Evolutionary conservation across 2,329 filamentous ascomycete genomes (phyloP).

Genomic region (Trichoderma aggressivum): DNA sequence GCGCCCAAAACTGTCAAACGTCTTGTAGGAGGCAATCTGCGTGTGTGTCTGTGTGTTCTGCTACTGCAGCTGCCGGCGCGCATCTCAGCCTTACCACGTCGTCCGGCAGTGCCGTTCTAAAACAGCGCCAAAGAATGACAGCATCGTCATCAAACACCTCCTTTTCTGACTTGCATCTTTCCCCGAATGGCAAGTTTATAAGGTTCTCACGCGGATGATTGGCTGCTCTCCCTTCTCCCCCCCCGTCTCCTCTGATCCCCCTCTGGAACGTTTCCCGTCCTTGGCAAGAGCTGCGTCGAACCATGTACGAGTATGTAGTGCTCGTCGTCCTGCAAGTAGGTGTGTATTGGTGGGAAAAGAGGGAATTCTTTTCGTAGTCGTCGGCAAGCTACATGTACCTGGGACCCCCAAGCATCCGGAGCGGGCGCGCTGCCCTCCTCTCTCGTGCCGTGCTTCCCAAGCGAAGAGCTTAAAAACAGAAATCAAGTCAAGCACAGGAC

Average conservation of each 20-base stretch:
- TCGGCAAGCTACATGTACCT: background rate
- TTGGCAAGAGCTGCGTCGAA: background rate
- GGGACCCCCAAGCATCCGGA: background rate
- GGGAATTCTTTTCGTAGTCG: background rate
- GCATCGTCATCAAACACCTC: conserved; percentile 14
- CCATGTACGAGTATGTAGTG: background rate
- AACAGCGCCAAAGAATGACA: conserved; percentile 15
- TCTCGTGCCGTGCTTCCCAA: conserved; percentile 5
- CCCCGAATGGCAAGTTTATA: conserved; percentile 15
- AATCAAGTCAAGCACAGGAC: background rate
- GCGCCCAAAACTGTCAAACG: background rate
- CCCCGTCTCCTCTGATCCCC: background rate
- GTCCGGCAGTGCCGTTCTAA: conserved; percentile 15
- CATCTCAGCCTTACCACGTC: conserved; percentile 19
- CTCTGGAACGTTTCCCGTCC: background rate
- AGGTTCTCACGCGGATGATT: conserved; percentile 17
- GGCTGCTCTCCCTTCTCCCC: background rate
- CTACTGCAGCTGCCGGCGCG: conserved; percentile 19
- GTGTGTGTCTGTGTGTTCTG: conserved; percentile 11
- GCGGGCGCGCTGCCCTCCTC: background rate
- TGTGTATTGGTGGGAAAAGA: background rate
- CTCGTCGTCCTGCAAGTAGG: background rate
- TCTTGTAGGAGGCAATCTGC: background rate
- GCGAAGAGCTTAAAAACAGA: conserved; percentile 2
- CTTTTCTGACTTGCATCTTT: conserved; percentile 15